Base-by-base conservation (phyloP, 768 basidiomycete species). In the Auriscalpium microsporum region DNA sequence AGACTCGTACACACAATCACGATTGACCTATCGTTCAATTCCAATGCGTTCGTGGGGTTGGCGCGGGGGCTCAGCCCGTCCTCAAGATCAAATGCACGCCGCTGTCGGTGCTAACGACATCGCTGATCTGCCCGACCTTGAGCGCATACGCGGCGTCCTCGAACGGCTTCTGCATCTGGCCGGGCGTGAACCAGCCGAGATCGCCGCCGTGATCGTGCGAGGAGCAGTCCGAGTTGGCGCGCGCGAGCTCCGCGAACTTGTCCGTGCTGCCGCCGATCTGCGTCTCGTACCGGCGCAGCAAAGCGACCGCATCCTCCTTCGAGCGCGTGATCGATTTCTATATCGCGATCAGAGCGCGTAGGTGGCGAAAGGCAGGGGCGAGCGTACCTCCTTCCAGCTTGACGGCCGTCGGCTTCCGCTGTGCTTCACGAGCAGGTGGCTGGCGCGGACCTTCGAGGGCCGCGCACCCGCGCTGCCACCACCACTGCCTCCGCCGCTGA, bases 101-200 rank as follows among this genome's bases (percentile, higher is more conserved):
- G 62, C 92, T 94, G 62, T 98, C 94, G 47, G 95, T 88, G 63
- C 80, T 82, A 65, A 97, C 81, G 47, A 93, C 73, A 33, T 82
- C 86, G 69, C 89, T 91, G 66, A 94, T 84, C 71, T 88, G 71
- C 8, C 84, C 89, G 19, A 86, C 78, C 48, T 82, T 66, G 59
- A 94, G 75, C 2, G 72, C 79, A 69, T 79, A 94, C 10, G 90
- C 75, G 35, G 90, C 88, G 34, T 94, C 92, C 72, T 97, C 94
- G 65, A 99, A 99, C 37, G 92, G 86, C 72, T 90, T 93, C 72
- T 99, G 96, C 96, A 99, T 99, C 74, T 90, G 87, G 1, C 86
- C 88, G 16, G 71, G 81, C 1, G 78, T 80, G 65, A 99, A 99
- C 75, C 76, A 77, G 0, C 96, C 92, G 7, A 99, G 80, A 69